Percentiles rank a stretch among this genome's conserved stretches.
phyloP scores from a whole-genome alignment of 495 filamentous ascomycete genomes.

The Aspergillus diversus region DNA sequence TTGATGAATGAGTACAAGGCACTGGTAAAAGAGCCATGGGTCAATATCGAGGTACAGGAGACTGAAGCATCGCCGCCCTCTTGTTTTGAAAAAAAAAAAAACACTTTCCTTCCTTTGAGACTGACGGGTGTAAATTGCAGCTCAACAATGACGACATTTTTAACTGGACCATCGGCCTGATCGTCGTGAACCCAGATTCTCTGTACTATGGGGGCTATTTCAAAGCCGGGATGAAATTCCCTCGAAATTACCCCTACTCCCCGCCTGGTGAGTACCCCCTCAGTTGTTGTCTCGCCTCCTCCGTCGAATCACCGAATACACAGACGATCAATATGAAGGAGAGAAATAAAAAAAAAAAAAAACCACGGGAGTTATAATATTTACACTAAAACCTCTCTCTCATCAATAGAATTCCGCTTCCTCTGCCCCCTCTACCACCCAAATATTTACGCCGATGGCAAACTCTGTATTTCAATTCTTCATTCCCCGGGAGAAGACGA shows the following conservation, averaged over 20 bases:
- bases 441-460: slow-evolving; percentile 89
- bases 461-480: slow-evolving; percentile 94
- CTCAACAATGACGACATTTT: slow-evolving; percentile 77
- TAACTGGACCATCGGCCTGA: slow-evolving; percentile 83
- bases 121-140: slow-evolving; percentile 34
- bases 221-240: slow-evolving; percentile 85
- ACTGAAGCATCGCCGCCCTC: background rate
- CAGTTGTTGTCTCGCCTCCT: background rate
- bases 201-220: slow-evolving; percentile 93
- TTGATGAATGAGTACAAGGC: slow-evolving; percentile 88
- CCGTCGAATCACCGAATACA: background rate
- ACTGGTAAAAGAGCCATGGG: slow-evolving; percentile 87
- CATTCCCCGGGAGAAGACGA: slow-evolving; percentile 89
- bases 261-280: slow-evolving; percentile 63
- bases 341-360: background rate
- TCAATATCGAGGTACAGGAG: slow-evolving; percentile 72
- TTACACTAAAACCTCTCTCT: background rate
- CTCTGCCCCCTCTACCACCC: slow-evolving; percentile 82
- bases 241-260: slow-evolving; percentile 84
- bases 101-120: background rate
- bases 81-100: background rate
- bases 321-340: background rate
- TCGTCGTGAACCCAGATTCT: slow-evolving; percentile 90
- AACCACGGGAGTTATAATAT: background rate
- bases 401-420: slow-evolving; percentile 74